Percentiles rank a stretch among this genome's conserved stretches.
These are phyloP conservation scores for Tanacetum coccineum DNA, from an alignment of 129 eudicot species.

Conservation along the genomic window DNA sequence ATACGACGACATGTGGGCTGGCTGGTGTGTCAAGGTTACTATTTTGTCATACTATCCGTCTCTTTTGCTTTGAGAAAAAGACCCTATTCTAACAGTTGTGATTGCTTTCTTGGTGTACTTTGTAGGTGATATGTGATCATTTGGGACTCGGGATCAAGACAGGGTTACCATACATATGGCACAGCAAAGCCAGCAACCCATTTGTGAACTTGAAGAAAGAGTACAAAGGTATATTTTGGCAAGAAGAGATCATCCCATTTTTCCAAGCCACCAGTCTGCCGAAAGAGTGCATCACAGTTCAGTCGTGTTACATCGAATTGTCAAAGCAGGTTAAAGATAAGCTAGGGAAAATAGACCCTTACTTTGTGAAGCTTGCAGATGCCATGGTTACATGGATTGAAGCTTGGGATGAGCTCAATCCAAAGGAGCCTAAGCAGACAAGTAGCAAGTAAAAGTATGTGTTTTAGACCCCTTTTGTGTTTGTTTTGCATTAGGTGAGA, in stretches of 20 bases:
- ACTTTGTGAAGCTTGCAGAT: constrained; percentile 53
- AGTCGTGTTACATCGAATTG: constrained; percentile 43
- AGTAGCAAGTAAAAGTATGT: constrained; percentile 20
- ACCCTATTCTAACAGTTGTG: not conserved
- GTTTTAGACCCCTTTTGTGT: constrained; percentile 10
- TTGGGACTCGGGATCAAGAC: constrained; percentile 54
- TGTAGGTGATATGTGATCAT: constrained; percentile 61
- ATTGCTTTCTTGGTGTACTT: not conserved
- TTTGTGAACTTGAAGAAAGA: constrained; percentile 68
- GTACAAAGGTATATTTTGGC: constrained; percentile 68
- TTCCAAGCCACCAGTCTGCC: constrained; percentile 43
- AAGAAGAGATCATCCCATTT: constrained; percentile 59
- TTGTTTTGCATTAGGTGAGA: constrained; percentile 7
- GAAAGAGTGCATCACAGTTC: constrained; percentile 56
- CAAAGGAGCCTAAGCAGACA: constrained; percentile 20
- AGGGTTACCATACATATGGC: constrained; percentile 62
- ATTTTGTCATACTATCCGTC: not conserved
- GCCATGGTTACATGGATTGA: constrained; percentile 71
- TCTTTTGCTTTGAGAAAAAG: constrained; percentile 11
- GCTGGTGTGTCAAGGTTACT: constrained; percentile 55
- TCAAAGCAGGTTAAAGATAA: constrained; percentile 50
- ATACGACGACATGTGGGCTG: constrained; percentile 51
- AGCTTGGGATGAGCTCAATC: constrained; percentile 68
- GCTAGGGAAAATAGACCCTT: constrained; percentile 44
- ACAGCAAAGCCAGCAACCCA: constrained; percentile 67